These are phyloP conservation scores for Ophiostoma australiae DNA, from an alignment of 2,329 filamentous ascomycete genomes.

Conservation along the genomic window DNA sequence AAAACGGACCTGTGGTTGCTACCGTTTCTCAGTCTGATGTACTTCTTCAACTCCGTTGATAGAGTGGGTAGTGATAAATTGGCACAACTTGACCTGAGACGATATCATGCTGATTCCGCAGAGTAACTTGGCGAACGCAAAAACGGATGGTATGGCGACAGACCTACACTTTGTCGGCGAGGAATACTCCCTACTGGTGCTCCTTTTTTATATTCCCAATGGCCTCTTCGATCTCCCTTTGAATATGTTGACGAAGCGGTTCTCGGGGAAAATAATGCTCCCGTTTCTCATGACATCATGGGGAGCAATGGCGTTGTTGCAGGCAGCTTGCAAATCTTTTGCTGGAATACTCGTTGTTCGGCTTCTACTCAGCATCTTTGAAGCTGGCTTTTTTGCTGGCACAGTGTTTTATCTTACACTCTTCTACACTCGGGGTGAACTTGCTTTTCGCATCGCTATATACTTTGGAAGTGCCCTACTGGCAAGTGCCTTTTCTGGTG, in stretches of 20 bases:
- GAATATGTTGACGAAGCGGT: slow-evolving; percentile 63
- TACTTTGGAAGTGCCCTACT: slow-evolving; percentile 40
- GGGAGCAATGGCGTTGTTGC: slow-evolving; percentile 59
- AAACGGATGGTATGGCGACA: slow-evolving; percentile 48
- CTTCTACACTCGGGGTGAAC: slow-evolving; percentile 66
- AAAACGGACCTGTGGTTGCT: slow-evolving; percentile 13
- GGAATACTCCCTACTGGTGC: slow-evolving; percentile 65
- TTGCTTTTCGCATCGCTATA: slow-evolving; percentile 63
- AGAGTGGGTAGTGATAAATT: not conserved
- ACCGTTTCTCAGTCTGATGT: slow-evolving; percentile 17
- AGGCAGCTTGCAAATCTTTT: slow-evolving; percentile 54
- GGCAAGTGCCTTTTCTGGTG: slow-evolving; percentile 52
- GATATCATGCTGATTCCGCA: not conserved
- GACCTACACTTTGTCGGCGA: slow-evolving; percentile 56
- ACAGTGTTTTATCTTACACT: slow-evolving; percentile 55
- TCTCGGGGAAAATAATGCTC: slow-evolving; percentile 58
- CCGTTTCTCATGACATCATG: slow-evolving; percentile 63
- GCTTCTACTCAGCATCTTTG: slow-evolving; percentile 66
- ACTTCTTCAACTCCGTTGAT: slow-evolving; percentile 15
- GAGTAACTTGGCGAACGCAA: slow-evolving; percentile 47
- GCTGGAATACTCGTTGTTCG: slow-evolving; percentile 60
- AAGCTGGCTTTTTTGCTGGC: slow-evolving; percentile 64
- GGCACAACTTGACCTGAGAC: too few species aligned
- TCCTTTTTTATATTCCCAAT: slow-evolving; percentile 69
- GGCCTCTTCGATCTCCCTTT: slow-evolving; percentile 64